Conservation (phyloP, 495 filamentous ascomycete genomes). For the Cercophora newfieldiana region DNA sequence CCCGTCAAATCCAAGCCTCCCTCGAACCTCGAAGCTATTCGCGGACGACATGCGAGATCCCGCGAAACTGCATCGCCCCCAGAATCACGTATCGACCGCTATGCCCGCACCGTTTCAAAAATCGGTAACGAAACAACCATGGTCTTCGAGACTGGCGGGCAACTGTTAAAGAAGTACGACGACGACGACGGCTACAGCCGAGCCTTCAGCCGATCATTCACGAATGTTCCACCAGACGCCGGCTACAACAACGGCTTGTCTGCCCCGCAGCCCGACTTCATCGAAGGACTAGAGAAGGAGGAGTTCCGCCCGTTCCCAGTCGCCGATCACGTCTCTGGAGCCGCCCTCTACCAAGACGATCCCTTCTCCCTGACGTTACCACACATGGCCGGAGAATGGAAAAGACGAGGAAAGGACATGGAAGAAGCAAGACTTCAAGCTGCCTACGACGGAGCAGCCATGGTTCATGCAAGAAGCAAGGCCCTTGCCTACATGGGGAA, state of each 20-base stretch:
- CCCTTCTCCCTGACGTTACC: conserved; percentile 26
- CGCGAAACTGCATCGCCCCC: conserved; percentile 6
- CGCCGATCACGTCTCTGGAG: conserved; percentile 26
- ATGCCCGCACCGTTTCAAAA: neutral
- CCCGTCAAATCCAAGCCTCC: neutral
- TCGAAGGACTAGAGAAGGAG: conserved; percentile 26
- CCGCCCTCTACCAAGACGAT: conserved; percentile 27
- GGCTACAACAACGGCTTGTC: conserved; percentile 23
- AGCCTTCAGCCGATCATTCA: conserved; percentile 22
- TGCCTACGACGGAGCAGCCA: conserved; percentile 16
- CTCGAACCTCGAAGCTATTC: neutral
- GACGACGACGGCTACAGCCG: conserved; percentile 15
- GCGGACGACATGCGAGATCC: conserved; percentile 17
- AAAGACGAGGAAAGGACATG: conserved; percentile 22
- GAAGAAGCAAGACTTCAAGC: conserved; percentile 24
- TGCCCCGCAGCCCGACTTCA: conserved; percentile 10
- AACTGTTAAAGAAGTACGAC: conserved; percentile 10
- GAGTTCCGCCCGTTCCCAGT: conserved; percentile 30
- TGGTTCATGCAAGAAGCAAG: neutral
- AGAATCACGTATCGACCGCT: neutral
- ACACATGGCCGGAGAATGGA: conserved; percentile 33
- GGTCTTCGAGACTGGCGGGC: neutral
- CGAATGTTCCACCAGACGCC: conserved; percentile 22
- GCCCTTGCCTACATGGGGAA: conserved; percentile 8
- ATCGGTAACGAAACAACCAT: conserved; percentile 9